Conservation (phyloP, 148 eudicot genomes). For the Heliamphora exappendiculata region DNA sequence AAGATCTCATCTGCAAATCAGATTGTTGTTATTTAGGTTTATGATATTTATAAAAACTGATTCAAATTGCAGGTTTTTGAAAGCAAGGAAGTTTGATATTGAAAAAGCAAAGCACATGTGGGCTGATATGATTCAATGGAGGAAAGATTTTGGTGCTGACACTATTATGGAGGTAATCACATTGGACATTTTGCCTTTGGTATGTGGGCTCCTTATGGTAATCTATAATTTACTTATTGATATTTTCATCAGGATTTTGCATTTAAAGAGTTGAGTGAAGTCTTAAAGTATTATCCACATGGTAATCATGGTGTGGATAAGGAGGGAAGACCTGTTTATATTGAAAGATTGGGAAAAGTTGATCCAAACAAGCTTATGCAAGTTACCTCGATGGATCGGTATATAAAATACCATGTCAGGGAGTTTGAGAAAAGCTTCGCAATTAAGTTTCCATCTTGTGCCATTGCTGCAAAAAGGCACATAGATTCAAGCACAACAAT, state of each 20-base stretch:
- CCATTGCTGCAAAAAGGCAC: constrained; percentile 80
- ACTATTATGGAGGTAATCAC: constrained; percentile 41
- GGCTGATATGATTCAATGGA: constrained; percentile 74
- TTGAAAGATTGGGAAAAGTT: constrained; percentile 84
- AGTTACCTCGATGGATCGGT: constrained; percentile 86
- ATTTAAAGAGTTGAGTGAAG: constrained; percentile 73
- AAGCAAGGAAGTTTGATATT: constrained; percentile 69
- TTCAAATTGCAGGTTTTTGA: constrained; percentile 39
- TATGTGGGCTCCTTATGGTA: not conserved
- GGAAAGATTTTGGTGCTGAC: constrained; percentile 61
- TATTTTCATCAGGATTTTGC: constrained; percentile 60
- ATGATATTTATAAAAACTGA: not conserved
- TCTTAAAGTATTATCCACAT: constrained; percentile 82
- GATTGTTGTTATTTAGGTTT: not conserved
- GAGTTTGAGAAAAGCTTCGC: constrained; percentile 84
- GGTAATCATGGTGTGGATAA: constrained; percentile 96
- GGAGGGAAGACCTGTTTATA: constrained; percentile 87
- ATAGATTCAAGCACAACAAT: constrained; percentile 93
- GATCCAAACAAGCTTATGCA: constrained; percentile 89
- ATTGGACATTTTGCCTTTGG: not conserved
- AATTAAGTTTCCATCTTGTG: constrained; percentile 82
- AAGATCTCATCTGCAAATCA: not conserved
- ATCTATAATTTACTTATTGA: not conserved
- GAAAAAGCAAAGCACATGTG: constrained; percentile 74
- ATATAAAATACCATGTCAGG: constrained; percentile 72